A percentile compares a stretch with the other conserved stretches of the same genome.
Evolutionary conservation across 2,329 filamentous ascomycete species (phyloP).

Genomic region (Phaeosphaeriaceae sp.): DNA sequence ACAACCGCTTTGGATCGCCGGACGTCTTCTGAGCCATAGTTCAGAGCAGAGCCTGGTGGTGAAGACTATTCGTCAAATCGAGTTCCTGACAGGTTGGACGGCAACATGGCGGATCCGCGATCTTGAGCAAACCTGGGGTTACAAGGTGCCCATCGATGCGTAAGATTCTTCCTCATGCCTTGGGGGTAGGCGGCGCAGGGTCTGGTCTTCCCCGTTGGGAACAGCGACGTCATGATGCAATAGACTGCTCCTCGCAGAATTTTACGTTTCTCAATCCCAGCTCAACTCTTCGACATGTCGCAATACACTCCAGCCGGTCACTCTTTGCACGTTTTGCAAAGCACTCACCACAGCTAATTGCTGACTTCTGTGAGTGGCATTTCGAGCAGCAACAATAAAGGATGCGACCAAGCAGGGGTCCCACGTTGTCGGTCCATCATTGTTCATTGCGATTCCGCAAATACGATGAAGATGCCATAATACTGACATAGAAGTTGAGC

Average conservation of each 20-base stretch:
- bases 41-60: conserved; percentile 50
- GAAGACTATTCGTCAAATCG: conserved; percentile 58
- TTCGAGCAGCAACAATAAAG: conserved; percentile 54
- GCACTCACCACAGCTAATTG: conserved; percentile 53
- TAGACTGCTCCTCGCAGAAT: too few species aligned
- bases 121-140: conserved; percentile 51
- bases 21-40: conserved; percentile 60
- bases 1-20: conserved; percentile 65
- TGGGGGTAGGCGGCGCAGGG: too few species aligned
- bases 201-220: too few species aligned
- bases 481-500: conserved; percentile 48
- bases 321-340: conserved; percentile 45
- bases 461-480: conserved; percentile 59
- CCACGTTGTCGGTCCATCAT: conserved; percentile 56
- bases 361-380: conserved; percentile 59
- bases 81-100: conserved; percentile 62
- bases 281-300: conserved; percentile 20
- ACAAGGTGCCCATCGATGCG: conserved; percentile 19
- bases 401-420: conserved; percentile 58
- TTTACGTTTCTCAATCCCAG: conserved; percentile 19
- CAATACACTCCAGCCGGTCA: conserved; percentile 54
- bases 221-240: neutral
- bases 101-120: conserved; percentile 62
- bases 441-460: conserved; percentile 59
- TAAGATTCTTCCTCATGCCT: neutral